A percentile compares a stretch with the other conserved stretches of the same genome.
Conservation (phyloP, 208 protist species). For the Acanthamoeba royreba region DNA sequence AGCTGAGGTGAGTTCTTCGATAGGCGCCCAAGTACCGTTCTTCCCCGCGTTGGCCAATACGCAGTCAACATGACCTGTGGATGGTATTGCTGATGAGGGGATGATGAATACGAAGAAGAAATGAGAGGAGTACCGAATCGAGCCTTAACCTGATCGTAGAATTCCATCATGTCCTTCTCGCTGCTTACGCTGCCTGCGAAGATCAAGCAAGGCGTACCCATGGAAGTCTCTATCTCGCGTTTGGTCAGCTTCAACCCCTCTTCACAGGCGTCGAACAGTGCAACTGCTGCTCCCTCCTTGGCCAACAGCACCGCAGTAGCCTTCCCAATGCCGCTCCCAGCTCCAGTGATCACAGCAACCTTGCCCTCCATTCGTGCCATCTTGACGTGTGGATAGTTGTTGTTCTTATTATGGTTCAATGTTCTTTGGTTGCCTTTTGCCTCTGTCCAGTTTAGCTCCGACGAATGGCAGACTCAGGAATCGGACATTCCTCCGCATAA, state of each 20-base stretch:
- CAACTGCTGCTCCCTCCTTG: background rate
- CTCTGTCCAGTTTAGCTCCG: too few relatives aligned
- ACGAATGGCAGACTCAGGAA: too few relatives aligned
- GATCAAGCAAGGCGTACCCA: background rate
- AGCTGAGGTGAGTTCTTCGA: slow-evolving; percentile 36
- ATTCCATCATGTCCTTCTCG: background rate
- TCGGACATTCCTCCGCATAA: too few relatives aligned
- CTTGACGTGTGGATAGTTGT: too few relatives aligned
- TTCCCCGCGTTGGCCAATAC: slow-evolving; percentile 22
- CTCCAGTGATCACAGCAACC: slow-evolving; percentile 28
- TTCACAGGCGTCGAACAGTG: background rate
- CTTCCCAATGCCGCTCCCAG: slow-evolving; percentile 9
- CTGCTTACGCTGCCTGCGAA: background rate
- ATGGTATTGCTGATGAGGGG: background rate
- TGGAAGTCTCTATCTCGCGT: background rate
- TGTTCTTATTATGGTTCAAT: too few relatives aligned
- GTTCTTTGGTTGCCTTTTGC: too few relatives aligned
- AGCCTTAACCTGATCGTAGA: background rate
- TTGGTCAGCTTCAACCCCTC: background rate
- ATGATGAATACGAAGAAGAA: background rate
- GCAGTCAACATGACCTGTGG: slow-evolving; percentile 2
- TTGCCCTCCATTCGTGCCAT: slow-evolving; percentile 45
- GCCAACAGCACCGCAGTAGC: background rate
- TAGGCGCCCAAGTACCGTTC: slow-evolving; percentile 43
- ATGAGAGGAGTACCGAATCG: background rate